These are phyloP conservation scores for Didymella lethalis DNA, from an alignment of 2,329 filamentous ascomycete genomes.

Conservation along the genomic window DNA sequence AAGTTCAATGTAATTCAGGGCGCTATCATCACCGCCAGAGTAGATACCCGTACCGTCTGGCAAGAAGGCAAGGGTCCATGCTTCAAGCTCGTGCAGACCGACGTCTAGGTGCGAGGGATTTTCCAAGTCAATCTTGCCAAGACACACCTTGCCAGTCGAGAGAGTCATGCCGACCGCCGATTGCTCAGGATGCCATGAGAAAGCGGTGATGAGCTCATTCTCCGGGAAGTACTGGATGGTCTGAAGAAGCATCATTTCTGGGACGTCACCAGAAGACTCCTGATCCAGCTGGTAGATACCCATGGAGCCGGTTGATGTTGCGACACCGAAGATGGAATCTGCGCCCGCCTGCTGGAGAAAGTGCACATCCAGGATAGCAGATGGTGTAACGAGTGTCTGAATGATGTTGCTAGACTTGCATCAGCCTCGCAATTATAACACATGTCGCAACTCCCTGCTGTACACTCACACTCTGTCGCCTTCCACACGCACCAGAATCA, in stretches of 20 bases:
- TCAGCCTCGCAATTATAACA: slow-evolving; percentile 1
- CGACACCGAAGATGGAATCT: slow-evolving; percentile 70
- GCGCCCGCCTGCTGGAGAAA: slow-evolving; percentile 64
- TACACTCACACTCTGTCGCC: slow-evolving; percentile 64
- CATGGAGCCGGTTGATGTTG: slow-evolving; percentile 78
- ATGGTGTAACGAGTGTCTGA: slow-evolving; percentile 69
- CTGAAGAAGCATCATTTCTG: slow-evolving; percentile 42
- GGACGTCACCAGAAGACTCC: slow-evolving; percentile 18
- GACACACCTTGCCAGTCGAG: slow-evolving; percentile 68
- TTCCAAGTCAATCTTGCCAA: slow-evolving; percentile 38
- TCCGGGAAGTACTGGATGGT: slow-evolving; percentile 62
- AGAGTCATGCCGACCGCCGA: slow-evolving; percentile 73
- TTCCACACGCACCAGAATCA: slow-evolving; percentile 70
- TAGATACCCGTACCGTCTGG: slow-evolving; percentile 58
- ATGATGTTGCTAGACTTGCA: slow-evolving; percentile 48
- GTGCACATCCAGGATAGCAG: slow-evolving; percentile 83
- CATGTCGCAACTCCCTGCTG: background rate
- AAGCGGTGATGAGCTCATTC: slow-evolving; percentile 72
- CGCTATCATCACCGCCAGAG: slow-evolving; percentile 79
- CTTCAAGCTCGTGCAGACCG: slow-evolving; percentile 66
- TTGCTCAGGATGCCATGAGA: slow-evolving; percentile 72
- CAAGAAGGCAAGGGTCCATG: slow-evolving; percentile 74
- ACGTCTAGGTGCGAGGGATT: slow-evolving; percentile 32
- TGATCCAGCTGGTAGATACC: slow-evolving; percentile 66
- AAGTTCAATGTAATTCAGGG: slow-evolving; percentile 57